phyloP scores from a whole-genome alignment of 441 rosid genomes.

The Euphorbia corollata region DNA sequence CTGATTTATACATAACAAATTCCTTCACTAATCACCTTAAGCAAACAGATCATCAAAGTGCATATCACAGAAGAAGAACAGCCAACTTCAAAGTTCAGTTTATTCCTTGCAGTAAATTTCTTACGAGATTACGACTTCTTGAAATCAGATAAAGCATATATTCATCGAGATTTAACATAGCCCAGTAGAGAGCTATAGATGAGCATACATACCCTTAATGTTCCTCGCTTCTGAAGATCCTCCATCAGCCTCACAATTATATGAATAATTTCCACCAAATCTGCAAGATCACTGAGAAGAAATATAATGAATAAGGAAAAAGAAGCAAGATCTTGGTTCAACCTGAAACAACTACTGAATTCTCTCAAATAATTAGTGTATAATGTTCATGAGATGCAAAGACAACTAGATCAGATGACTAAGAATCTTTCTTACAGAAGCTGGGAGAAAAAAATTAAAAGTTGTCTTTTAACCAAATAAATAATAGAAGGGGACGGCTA shows the following conservation, averaged over 20 bases:
- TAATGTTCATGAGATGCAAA: background rate
- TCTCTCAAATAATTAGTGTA: background rate
- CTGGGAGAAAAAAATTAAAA: background rate
- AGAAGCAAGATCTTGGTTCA: conserved; percentile 14
- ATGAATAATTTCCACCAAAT: conserved; percentile 75
- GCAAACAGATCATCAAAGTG: background rate
- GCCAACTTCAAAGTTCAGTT: background rate
- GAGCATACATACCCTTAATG: conserved; percentile 65
- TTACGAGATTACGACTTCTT: background rate
- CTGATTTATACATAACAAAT: background rate
- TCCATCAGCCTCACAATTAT: conserved; percentile 68
- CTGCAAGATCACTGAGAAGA: conserved; percentile 84
- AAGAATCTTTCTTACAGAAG: background rate
- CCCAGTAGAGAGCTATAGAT: conserved; percentile 14
- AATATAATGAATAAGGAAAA: conserved; percentile 21
- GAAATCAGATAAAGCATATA: background rate
- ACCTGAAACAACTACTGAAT: background rate
- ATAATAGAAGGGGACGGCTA: background rate
- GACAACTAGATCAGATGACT: background rate
- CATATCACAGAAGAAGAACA: background rate
- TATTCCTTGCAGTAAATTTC: background rate
- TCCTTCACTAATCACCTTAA: background rate
- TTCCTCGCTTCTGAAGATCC: conserved; percentile 85
- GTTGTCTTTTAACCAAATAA: background rate
- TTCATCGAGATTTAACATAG: conserved; percentile 7